Base-by-base conservation (phyloP, 164 flowering plant genomes). In the Macadamia tetraphylla region DNA sequence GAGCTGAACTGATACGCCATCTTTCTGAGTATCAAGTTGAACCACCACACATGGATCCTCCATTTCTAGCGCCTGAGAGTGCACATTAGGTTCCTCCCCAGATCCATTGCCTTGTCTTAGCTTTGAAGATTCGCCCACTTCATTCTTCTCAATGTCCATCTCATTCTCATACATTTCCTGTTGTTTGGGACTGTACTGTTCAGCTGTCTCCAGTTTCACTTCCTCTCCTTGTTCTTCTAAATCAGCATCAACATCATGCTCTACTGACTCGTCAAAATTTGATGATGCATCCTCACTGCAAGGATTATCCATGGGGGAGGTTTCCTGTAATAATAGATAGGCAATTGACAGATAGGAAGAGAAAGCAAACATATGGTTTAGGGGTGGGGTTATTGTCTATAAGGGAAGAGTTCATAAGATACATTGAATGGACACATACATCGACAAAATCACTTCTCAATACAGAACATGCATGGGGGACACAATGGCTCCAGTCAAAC, bases 281-380 rank as follows among this genome's bases (percentile, higher is more conserved):
- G 88, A 82, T 51, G 90, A 88, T 62, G 82, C 80, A 66, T 86
- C 87, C 67, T 82, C 94, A 61, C 81, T 82, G 64, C 69, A 57
- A 66, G 85, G 90, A 71, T 88, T 86, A 65, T 77, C 88, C 32
- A 67, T 65, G 61, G 23, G 80, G 23, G 82, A 76, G n/a, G 79
- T 68, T 60, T 74, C 88, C 98, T 91, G 74, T 42, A 64, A 67
- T 23, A n/a, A 43, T 51, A 70, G 15, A 61, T 43, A 9, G 59
- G 6, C 56, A 60, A 53, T 35, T 17, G 35, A 40, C 18, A 60
- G 42, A 56, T 10, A n/a, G n/a, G n/a, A 66, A 13, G 10, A 15
- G 9, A 61, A 35, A 35, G 40, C 40, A 35, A 35, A 35, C 40
- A 35, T 35, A 4, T n/a, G n/a, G n/a, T n/a, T n/a, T n/a, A n/a